These are phyloP conservation scores for Pichiaceae sp. DNA, from an alignment of 1,139 yeast genomes.

Conservation along the genomic window DNA sequence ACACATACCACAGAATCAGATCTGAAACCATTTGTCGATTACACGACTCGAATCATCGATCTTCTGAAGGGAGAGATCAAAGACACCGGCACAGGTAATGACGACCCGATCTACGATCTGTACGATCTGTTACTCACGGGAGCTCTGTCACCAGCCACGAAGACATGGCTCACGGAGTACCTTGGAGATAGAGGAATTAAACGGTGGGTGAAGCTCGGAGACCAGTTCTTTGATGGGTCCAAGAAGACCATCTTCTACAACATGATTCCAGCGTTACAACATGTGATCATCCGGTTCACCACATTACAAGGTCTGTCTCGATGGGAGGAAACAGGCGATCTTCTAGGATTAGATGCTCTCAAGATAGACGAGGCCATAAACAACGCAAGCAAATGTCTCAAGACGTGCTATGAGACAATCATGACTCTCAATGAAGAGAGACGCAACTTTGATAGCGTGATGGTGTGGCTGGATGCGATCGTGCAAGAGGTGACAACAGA, in stretches of 20 bases:
- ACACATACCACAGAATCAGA: conserved; percentile 30
- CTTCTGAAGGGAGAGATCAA: conserved; percentile 23
- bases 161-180: conserved; percentile 39
- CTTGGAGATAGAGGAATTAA: conserved; percentile 66
- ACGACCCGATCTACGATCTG: conserved; percentile 28
- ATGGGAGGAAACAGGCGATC: conserved; percentile 20
- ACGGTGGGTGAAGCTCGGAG: conserved; percentile 47
- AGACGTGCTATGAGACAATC: conserved; percentile 31
- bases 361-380: conserved; percentile 25
- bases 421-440: conserved; percentile 47
- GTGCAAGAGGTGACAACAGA: conserved; percentile 24
- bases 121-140: conserved; percentile 53
- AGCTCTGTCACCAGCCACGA: conserved; percentile 38
- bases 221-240: conserved; percentile 38
- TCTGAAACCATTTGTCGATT: conserved; percentile 33
- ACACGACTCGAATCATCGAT: conserved; percentile 29
- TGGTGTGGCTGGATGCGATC: conserved; percentile 35
- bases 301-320: conserved; percentile 37
- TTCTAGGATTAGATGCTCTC: conserved; percentile 26
- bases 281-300: conserved; percentile 42
- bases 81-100: conserved; percentile 7
- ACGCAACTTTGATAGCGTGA: conserved; percentile 39
- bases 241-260: conserved; percentile 40
- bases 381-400: conserved; percentile 28
- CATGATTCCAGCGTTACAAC: conserved; percentile 50